Conservation (phyloP, 2,329 filamentous ascomycete genomes). For the Xylaria sp. region DNA sequence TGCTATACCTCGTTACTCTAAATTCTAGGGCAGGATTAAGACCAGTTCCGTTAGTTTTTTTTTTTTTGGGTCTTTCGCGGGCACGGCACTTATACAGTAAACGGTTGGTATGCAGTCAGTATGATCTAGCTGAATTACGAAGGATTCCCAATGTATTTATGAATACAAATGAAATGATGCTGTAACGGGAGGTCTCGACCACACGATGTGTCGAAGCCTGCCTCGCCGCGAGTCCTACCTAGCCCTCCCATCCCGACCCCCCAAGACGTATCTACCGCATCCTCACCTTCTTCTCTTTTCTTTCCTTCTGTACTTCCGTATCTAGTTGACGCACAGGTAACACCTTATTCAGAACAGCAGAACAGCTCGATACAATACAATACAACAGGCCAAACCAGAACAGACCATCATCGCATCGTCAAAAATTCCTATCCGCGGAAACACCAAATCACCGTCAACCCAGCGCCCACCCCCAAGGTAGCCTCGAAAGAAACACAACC, state of each 20-base stretch:
- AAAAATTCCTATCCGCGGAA: background rate
- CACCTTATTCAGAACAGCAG: background rate
- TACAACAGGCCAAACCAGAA: background rate
- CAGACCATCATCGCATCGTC: background rate
- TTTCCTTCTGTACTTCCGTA: background rate
- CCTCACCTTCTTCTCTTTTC: background rate
- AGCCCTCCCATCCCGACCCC: background rate
- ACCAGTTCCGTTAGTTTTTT: background rate
- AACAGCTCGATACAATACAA: background rate
- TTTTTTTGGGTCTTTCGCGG: background rate
- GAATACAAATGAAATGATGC: slow-evolving; percentile 34
- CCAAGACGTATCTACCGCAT: no score
- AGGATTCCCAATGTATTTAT: slow-evolving; percentile 24
- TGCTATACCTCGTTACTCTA: background rate
- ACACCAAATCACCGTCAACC: no score
- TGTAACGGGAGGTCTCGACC: background rate
- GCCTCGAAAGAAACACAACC: no score
- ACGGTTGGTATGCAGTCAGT: slow-evolving; percentile 3
- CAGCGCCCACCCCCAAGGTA: no score
- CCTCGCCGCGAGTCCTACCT: slow-evolving; percentile 6
- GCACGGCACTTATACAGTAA: background rate
- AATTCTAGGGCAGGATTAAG: background rate
- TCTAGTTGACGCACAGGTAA: background rate
- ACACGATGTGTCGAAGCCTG: slow-evolving; percentile 9
- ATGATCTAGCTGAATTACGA: slow-evolving; percentile 3